phyloP scores from a whole-genome alignment of 2,329 filamentous ascomycete genomes.

The Colletotrichum theobromicola region DNA sequence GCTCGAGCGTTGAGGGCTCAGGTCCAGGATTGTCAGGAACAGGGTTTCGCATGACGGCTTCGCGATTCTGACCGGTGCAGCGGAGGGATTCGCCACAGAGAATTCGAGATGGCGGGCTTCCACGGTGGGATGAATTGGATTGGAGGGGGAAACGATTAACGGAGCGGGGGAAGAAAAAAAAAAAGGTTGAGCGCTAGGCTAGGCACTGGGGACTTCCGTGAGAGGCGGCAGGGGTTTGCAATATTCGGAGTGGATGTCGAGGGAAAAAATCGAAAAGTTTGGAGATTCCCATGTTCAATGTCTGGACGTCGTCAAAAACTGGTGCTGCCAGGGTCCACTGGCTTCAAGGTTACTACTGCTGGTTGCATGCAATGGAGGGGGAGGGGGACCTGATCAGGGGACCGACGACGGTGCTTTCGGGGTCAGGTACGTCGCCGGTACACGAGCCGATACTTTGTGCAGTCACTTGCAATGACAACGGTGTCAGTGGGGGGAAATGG shows the following conservation, averaged over 20 bases:
- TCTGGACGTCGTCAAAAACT: conserved; percentile 4
- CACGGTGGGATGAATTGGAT: background rate
- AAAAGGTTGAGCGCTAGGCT: background rate
- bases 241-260: background rate
- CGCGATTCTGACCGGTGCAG: background rate
- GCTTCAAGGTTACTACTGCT: background rate
- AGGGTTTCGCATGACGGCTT: background rate
- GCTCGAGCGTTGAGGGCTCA: background rate
- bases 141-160: background rate
- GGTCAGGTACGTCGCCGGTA: background rate
- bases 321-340: background rate
- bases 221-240: background rate
- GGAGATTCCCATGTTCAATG: conserved; percentile 19
- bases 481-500: background rate
- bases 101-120: background rate
- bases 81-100: background rate
- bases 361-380: background rate
- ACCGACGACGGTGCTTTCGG: background rate
- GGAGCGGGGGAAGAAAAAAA: background rate
- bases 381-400: background rate
- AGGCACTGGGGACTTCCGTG: background rate
- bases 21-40: background rate
- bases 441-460: background rate
- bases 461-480: background rate
- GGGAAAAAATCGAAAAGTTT: conserved; percentile 17